phyloP scores from a whole-genome alignment of 495 filamentous ascomycete species.

The Hypoxylon subgilvum region DNA sequence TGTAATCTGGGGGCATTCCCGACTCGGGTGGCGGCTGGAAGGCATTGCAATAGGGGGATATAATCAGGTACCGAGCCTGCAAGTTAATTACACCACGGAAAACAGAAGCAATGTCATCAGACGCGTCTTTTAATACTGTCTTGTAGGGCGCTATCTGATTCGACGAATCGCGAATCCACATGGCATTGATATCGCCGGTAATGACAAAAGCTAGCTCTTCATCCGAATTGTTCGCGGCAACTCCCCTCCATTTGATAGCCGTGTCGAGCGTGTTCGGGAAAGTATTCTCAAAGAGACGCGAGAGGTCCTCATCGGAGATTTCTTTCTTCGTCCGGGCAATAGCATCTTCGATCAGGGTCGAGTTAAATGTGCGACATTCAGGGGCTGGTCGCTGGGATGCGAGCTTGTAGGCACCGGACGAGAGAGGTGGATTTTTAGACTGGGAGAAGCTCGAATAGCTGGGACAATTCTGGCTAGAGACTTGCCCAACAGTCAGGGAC shows the following conservation, averaged over 20 bases:
- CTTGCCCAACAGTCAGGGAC: conserved; percentile 8
- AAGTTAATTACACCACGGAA: conserved; percentile 66
- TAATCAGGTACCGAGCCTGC: conserved; percentile 64
- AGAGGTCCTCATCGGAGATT: conserved; percentile 64
- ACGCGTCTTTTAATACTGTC: conserved; percentile 58
- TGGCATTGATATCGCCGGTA: conserved; percentile 69
- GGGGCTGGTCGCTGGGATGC: conserved; percentile 61
- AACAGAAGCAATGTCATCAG: conserved; percentile 61
- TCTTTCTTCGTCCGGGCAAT: conserved; percentile 52
- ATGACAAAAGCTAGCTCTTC: conserved; percentile 70
- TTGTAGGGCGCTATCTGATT: conserved; percentile 68
- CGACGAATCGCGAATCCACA: conserved; percentile 70
- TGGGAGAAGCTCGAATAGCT: conserved; percentile 36
- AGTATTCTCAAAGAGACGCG: conserved; percentile 65
- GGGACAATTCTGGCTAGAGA: conserved; percentile 24
- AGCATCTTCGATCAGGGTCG: conserved; percentile 57
- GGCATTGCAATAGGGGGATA: conserved; percentile 65
- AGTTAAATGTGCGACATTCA: conserved; percentile 65
- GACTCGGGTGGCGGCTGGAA: conserved; percentile 67
- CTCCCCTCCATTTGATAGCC: conserved; percentile 65
- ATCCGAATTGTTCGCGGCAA: conserved; percentile 55
- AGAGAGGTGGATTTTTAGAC: conserved; percentile 44
- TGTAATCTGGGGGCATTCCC: conserved; percentile 52
- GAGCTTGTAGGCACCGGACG: conserved; percentile 52
- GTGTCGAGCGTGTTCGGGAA: conserved; percentile 69